Base-by-base conservation (phyloP, 75 land plant species). In the Pinus albicaulis region DNA sequence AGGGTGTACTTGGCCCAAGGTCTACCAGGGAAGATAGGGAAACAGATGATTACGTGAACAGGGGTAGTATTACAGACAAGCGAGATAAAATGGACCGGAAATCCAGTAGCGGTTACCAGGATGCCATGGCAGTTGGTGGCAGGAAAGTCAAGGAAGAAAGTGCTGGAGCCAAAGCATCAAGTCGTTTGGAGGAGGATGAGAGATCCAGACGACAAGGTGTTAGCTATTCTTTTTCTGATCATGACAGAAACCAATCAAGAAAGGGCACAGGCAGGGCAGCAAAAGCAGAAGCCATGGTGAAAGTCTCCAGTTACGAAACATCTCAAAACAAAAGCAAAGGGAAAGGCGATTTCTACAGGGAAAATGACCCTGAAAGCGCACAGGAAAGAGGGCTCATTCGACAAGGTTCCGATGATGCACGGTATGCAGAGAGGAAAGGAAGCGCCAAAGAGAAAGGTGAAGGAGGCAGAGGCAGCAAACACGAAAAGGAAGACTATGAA, bases 1-100 rank as follows among this genome's bases (percentile, higher is more conserved):
- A 80, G 84, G 85, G 76, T 65, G 80, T 69, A 65, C 58, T 75
- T 72, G 90, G 86, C 34, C 89, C 56, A 11, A 88, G 81, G 44
- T 53, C 57, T 14, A 78, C 83, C 74, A 82, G 77, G 74, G 76
- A 75, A 52, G 91, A 83, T 59, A 83, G 86, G 57, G 83, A 86
- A 56, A 22, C 36, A 19, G 89, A 87, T 5, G 71, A 68, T 68
- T 68, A 68, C n/a, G 71, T 34, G 71, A 68, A 34, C 71, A 84
- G 80, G 71, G 73, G 71, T 61, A 83, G 70, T 52, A 59, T 44
- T 48, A 4, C 23, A 68, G 71, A 68, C 41, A 87, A 78, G 41
- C 56, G 74, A 2, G 74, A 73, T 11, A 73, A 73, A 56, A n/a
- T 52, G 56, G 74, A 73, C 59, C 56, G 36, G 59, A 73, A 73